Evolutionary conservation across 306 rosid species (phyloP), one percentile per base, ranked within the genome.

Genomic region (Ormosia emarginata): DNA sequence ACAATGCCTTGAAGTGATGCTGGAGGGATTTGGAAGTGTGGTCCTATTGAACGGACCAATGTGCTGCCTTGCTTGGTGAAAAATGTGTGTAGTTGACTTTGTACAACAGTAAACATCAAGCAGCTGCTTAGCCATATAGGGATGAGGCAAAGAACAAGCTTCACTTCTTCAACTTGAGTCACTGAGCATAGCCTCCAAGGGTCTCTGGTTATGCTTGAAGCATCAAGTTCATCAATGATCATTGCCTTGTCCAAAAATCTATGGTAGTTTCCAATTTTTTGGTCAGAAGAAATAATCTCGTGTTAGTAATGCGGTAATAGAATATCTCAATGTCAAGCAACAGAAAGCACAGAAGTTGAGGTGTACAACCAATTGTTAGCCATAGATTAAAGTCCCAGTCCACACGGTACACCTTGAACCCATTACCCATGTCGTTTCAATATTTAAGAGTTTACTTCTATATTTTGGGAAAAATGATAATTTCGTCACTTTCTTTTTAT

Each of bases 161-260:
- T 88, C 47, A 80, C 94, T 75, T 90, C 89, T 81, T 88, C 91
- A 57, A 90, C 94, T 79, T 88, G 88, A 14, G 18, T 73, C 3
- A 71, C 41, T 6, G 90, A 77, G 74, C 94, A 88, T 43, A 88
- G 52, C 56, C 89, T 89, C 90, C 94, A 90, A 2, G 84, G 91
- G 2, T 88, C 67, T 52, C 78, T 81, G 2, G 52, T 47, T 30
- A 79, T 77, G 4, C 74, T 84, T 40, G 81, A 81, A 7, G 65
- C 40, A 52, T 88, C 91, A 2, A 2, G 1, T 2, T 86, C 66
- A 62, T 88, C 92, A 0, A 84, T 82, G 9, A 85, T 58, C 53
- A 74, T 75, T 40, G 91, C 92, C 83, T 89, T 88, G 79, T 87
- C 85, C 82, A 90, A 53, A 64, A 81, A 67, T 65, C 92, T 90